These are phyloP conservation scores for Shiraia bambusicola DNA, from an alignment of 2,329 filamentous ascomycete species.

Conservation along the genomic window DNA sequence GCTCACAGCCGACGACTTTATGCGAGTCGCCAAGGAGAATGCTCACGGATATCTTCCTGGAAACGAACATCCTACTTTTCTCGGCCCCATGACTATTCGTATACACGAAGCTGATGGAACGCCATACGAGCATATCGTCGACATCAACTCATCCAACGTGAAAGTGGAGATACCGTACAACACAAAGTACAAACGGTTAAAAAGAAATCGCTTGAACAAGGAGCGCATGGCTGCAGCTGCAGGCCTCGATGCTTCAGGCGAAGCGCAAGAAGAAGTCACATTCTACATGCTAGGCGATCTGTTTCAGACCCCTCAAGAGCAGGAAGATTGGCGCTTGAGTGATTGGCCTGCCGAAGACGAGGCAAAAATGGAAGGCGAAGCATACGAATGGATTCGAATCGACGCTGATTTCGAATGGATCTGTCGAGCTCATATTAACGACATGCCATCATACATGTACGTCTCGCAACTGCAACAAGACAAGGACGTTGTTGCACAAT, in stretches of 20 bases:
- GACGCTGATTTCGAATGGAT: conserved; percentile 99
- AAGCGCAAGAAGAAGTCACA: conserved; percentile 73
- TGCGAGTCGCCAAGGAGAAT: conserved; percentile 81
- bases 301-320: conserved; percentile 78
- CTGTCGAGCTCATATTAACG: conserved; percentile 71
- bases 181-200: conserved; percentile 97
- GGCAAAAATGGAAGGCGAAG: conserved; percentile 88
- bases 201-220: conserved; percentile 80
- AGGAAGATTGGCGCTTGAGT: conserved; percentile 76
- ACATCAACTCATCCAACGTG: conserved; percentile 83
- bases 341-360: conserved; percentile 92
- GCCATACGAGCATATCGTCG: conserved; percentile 95
- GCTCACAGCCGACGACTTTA: conserved; percentile 73
- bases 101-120: conserved; percentile 98
- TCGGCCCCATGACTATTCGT: conserved; percentile 93
- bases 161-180: conserved; percentile 97
- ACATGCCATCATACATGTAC: conserved; percentile 95
- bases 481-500: conserved; percentile 87
- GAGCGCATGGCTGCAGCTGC: conserved; percentile 68
- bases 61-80: conserved; percentile 76
- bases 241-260: conserved; percentile 63
- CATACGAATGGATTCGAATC: conserved; percentile 97
- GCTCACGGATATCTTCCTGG: conserved; percentile 68
- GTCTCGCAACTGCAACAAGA: conserved; percentile 96
- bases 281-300: conserved; percentile 93